These are phyloP conservation scores for Phyllachora maydis DNA, from an alignment of 2,329 filamentous ascomycete genomes.

Conservation along the genomic window DNA sequence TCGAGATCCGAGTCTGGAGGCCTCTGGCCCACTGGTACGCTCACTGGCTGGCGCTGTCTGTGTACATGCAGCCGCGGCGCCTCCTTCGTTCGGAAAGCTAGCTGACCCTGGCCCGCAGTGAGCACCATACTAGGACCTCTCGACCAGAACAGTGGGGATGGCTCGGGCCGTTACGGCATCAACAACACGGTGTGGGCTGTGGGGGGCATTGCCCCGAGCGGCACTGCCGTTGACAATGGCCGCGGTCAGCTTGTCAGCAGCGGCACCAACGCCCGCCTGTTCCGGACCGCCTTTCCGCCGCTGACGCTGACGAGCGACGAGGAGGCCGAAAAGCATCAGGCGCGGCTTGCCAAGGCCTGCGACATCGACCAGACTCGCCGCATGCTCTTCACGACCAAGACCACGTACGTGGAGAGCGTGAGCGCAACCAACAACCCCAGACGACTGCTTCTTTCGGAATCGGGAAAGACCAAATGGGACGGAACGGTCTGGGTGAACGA, in stretches of 20 bases:
- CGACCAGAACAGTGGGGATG: constrained; percentile 5
- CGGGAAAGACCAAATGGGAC: constrained; percentile 17
- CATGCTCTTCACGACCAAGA: no score
- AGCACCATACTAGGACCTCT: constrained; percentile 9
- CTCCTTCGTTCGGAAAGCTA: no score
- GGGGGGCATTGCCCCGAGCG: constrained; percentile 42
- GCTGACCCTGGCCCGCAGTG: constrained; percentile 3
- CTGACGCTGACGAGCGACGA: constrained; percentile 25
- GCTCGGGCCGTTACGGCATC: constrained; percentile 30
- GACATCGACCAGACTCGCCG: constrained; percentile 51
- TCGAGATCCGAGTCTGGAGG: constrained; percentile 10
- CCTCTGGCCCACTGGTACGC: constrained; percentile 7
- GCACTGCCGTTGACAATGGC: constrained; percentile 36
- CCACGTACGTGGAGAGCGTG: no score
- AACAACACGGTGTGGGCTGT: constrained; percentile 57
- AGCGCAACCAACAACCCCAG: no score
- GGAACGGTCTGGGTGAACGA: constrained; percentile 18
- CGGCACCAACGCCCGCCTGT: constrained; percentile 52
- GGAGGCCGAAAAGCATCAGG: constrained; percentile 47
- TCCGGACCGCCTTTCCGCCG: constrained; percentile 26
- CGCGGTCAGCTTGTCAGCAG: constrained; percentile 43
- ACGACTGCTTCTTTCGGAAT: no score
- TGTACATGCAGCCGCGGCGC: neutral
- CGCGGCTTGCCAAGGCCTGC: constrained; percentile 59
- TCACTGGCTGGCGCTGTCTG: constrained; percentile 4